A percentile compares a stretch with the other conserved stretches of the same genome.
phyloP scores from a whole-genome alignment of 176 grass and related monocot genomes.

The Bothriochloa decipiens region DNA sequence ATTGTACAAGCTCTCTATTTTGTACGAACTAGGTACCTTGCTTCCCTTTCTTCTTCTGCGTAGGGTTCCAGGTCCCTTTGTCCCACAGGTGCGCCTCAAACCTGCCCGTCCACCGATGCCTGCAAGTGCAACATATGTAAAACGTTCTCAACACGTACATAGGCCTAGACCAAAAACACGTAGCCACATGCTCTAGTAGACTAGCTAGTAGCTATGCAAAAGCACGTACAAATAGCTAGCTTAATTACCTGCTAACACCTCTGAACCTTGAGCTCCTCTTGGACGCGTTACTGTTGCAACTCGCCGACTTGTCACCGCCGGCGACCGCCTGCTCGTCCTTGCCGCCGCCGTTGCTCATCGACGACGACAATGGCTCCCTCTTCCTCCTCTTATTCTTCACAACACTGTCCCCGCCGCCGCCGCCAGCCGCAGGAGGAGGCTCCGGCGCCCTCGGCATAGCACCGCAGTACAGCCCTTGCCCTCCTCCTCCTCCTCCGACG shows the following conservation, averaged over 20 bases:
- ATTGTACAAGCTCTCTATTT: too few species aligned
- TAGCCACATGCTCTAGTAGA: background rate
- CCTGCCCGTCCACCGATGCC: conserved; percentile 75
- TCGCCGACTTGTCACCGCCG: conserved; percentile 21
- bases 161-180: too few species aligned
- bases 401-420: background rate
- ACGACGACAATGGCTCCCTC: conserved; percentile 45
- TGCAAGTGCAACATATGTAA: background rate
- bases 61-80: conserved; percentile 74
- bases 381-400: conserved; percentile 42
- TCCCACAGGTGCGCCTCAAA: conserved; percentile 82
- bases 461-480: background rate
- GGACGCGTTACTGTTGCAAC: conserved; percentile 21
- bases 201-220: background rate
- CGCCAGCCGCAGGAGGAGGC: background rate
- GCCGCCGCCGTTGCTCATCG: background rate
- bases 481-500: background rate
- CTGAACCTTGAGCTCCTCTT: conserved; percentile 79
- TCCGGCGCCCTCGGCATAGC: background rate
- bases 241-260: conserved; percentile 63
- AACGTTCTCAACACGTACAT: background rate
- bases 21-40: conserved; percentile 39
- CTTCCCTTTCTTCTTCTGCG: conserved; percentile 78
- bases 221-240: background rate
- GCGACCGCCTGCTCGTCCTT: background rate